These are phyloP conservation scores for Colletotrichum sojae DNA, from an alignment of 2,329 filamentous ascomycete species.

Conservation along the genomic window DNA sequence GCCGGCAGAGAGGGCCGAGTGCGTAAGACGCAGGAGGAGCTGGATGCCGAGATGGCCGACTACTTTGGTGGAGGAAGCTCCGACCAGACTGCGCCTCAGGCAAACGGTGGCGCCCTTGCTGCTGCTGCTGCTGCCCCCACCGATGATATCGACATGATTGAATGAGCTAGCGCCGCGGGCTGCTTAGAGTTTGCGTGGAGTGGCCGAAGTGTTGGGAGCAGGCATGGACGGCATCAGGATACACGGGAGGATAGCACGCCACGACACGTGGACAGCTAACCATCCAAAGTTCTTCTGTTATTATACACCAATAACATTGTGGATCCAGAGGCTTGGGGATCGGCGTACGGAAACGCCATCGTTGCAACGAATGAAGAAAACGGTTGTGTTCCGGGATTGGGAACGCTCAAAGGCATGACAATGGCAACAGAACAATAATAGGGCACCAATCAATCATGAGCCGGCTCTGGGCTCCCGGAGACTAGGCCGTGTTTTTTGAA, in stretches of 20 bases:
- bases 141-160: slow-evolving; percentile 81
- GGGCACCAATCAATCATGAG: slow-evolving; percentile 21
- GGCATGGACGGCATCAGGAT: slow-evolving; percentile 3
- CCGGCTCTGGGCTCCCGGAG: slow-evolving; percentile 8
- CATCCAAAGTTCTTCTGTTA: slow-evolving; percentile 12
- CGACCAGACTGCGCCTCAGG: slow-evolving; percentile 54
- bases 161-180: slow-evolving; percentile 56
- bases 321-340: neutral
- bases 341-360: too few relatives aligned
- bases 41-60: slow-evolving; percentile 97
- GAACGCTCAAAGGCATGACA: neutral
- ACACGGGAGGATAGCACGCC: slow-evolving; percentile 7
- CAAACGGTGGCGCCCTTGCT: slow-evolving; percentile 51
- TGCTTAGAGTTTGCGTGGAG: slow-evolving; percentile 12
- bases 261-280: slow-evolving; percentile 15
- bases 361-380: too few relatives aligned
- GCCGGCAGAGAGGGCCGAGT: slow-evolving; percentile 65
- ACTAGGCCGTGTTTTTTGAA: slow-evolving; percentile 11
- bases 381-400: too few relatives aligned
- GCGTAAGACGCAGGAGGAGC: slow-evolving; percentile 90
- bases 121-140: slow-evolving; percentile 52
- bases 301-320: slow-evolving; percentile 18
- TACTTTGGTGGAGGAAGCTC: slow-evolving; percentile 76
- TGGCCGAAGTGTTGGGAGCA: slow-evolving; percentile 1
- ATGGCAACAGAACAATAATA: neutral